These are phyloP conservation scores for Onygenales sp. DNA, from an alignment of 2,329 filamentous ascomycete genomes.

Conservation along the genomic window DNA sequence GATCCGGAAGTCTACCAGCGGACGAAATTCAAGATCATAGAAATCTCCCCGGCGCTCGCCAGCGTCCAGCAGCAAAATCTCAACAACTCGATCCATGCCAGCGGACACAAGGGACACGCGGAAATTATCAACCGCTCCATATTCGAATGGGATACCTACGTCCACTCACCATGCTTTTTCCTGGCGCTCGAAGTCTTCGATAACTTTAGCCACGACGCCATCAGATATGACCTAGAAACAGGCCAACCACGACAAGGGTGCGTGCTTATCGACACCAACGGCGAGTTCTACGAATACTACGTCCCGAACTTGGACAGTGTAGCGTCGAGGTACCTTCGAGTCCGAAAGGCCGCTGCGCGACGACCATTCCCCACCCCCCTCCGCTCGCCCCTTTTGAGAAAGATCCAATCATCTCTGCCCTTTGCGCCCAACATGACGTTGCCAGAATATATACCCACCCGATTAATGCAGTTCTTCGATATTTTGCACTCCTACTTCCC, in stretches of 20 bases:
- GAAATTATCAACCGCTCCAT: slow-evolving; percentile 92
- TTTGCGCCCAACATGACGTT: slow-evolving; percentile 66
- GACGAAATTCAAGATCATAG: slow-evolving; percentile 90
- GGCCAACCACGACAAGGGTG: slow-evolving; percentile 78
- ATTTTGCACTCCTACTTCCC: slow-evolving; percentile 83
- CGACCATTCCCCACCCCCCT: slow-evolving; percentile 34
- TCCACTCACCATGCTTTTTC: slow-evolving; percentile 94
- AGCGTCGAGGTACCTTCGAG: slow-evolving; percentile 69
- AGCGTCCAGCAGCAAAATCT: slow-evolving; percentile 66
- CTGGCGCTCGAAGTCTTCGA: slow-evolving; percentile 96
- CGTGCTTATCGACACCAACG: slow-evolving; percentile 72
- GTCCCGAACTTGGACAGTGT: slow-evolving; percentile 69
- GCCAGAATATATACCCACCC: slow-evolving; percentile 89
- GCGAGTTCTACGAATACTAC: slow-evolving; percentile 96
- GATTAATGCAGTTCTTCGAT: slow-evolving; percentile 94
- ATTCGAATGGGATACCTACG: slow-evolving; percentile 83
- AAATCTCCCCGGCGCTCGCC: slow-evolving; percentile 79
- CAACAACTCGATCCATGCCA: slow-evolving; percentile 53
- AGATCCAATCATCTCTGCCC: slow-evolving; percentile 55
- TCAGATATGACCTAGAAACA: slow-evolving; percentile 79
- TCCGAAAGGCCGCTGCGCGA: slow-evolving; percentile 63
- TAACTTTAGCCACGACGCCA: slow-evolving; percentile 91
- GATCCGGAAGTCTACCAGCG: slow-evolving; percentile 89
- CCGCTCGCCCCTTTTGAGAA: slow-evolving; percentile 46
- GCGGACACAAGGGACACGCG: slow-evolving; percentile 74